Conservation (phyloP, 1,284 basidiomycete genomes). For the Ceratobasidium sp. region DNA sequence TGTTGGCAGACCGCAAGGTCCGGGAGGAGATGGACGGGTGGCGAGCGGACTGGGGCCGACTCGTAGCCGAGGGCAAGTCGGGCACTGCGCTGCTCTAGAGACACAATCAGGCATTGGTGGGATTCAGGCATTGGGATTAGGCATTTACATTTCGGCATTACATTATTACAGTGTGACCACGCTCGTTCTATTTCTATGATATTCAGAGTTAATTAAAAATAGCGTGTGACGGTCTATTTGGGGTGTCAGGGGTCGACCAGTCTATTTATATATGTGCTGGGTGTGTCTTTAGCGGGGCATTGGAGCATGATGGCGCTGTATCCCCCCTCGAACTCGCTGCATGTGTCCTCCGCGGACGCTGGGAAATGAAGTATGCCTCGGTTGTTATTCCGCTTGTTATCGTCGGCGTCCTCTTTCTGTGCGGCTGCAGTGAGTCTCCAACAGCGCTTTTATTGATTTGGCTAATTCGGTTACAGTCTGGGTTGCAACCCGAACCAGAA, state of each 20-base stretch:
- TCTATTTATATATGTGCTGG: constrained; percentile 36
- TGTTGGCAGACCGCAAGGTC: constrained; percentile 76
- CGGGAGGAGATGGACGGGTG: constrained; percentile 74
- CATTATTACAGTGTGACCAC: background rate
- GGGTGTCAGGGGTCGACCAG: background rate
- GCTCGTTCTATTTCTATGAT: constrained; percentile 31
- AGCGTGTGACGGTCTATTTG: background rate
- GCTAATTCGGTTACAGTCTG: too few species aligned
- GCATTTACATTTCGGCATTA: background rate
- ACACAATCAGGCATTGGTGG: background rate
- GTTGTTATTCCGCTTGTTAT: constrained; percentile 34
- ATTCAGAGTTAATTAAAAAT: constrained; percentile 18
- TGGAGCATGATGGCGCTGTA: background rate
- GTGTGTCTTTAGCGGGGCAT: constrained; percentile 4
- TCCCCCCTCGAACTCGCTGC: background rate
- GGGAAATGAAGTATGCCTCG: constrained; percentile 36
- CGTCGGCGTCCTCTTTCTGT: constrained; percentile 28
- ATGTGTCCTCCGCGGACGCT: constrained; percentile 18
- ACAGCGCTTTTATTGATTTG: too few species aligned
- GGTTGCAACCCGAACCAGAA: background rate
- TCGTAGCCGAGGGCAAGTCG: constrained; percentile 75
- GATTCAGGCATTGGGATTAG: background rate
- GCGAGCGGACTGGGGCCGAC: constrained; percentile 75
- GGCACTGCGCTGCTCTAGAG: constrained; percentile 67
- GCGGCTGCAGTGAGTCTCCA: constrained; percentile 5